Conservation (phyloP, 2,329 filamentous ascomycete species). For the Cercospora canescens region DNA sequence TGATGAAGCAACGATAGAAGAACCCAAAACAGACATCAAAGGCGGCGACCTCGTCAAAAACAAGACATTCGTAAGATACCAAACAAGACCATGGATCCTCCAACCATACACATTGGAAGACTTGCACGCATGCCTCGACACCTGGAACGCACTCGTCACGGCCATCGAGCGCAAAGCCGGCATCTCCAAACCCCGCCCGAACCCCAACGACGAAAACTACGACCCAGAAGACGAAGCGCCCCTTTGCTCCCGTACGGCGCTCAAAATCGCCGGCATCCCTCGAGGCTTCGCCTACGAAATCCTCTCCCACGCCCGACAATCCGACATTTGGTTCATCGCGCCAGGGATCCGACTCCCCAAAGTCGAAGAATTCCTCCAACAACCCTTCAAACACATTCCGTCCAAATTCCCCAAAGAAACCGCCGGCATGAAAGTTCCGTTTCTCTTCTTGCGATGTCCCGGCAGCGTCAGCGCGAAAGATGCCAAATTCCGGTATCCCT, state of each 20-base stretch:
- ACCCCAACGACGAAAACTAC: slow-evolving; percentile 21
- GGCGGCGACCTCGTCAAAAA: slow-evolving; percentile 22
- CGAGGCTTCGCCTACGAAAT: slow-evolving; percentile 36
- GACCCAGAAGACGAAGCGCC: slow-evolving; percentile 31
- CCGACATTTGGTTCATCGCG: slow-evolving; percentile 35
- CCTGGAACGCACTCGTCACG: slow-evolving; percentile 33
- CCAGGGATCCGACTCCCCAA: slow-evolving; percentile 36
- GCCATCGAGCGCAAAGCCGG: slow-evolving; percentile 32
- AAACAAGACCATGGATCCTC: slow-evolving; percentile 35
- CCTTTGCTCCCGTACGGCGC: slow-evolving; percentile 30
- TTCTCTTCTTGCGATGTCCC: slow-evolving; percentile 35
- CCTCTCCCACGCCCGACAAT: slow-evolving; percentile 32
- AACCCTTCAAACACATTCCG: slow-evolving; percentile 34
- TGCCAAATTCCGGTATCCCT: slow-evolving; percentile 37
- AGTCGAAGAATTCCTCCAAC: slow-evolving; percentile 36
- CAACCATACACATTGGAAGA: slow-evolving; percentile 36
- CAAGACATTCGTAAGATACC: slow-evolving; percentile 23
- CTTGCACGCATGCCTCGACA: slow-evolving; percentile 30
- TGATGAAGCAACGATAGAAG: slow-evolving; percentile 26
- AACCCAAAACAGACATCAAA: slow-evolving; percentile 14
- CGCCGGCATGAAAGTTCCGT: slow-evolving; percentile 36
- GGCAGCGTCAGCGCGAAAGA: slow-evolving; percentile 35
- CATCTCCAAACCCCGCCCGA: slow-evolving; percentile 13
- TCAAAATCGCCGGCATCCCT: slow-evolving; percentile 33
- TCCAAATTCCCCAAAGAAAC: slow-evolving; percentile 33